Evolutionary conservation across 192 early-diverging fungal species (phyloP).

Genomic region (Funneliformis geosporum): DNA sequence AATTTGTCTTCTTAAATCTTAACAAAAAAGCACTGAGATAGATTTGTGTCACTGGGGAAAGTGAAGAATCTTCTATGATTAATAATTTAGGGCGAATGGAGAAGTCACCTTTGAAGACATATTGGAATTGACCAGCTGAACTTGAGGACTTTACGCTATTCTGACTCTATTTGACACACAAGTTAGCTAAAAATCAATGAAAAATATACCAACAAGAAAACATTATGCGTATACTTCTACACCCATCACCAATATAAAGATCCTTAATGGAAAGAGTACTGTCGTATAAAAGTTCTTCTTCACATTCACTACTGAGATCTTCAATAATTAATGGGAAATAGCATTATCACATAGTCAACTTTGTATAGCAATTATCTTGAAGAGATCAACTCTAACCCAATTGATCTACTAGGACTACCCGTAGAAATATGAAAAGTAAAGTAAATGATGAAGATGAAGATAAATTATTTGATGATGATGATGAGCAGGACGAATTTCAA

Average conservation of each 20-base stretch:
- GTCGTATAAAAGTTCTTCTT: not conserved
- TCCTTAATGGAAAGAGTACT: not conserved
- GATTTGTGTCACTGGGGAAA: no score
- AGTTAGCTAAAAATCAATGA: not conserved
- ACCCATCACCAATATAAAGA: no score
- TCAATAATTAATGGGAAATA: not conserved
- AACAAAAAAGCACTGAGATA: no score
- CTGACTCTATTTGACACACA: not conserved
- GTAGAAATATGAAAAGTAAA: not conserved
- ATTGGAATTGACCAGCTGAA: no score
- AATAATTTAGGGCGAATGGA: no score
- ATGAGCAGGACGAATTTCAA: not conserved
- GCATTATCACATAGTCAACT: not conserved
- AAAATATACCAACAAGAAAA: no score
- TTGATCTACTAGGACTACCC: not conserved
- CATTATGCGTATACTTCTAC: no score
- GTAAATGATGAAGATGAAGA: not conserved
- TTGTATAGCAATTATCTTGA: not conserved
- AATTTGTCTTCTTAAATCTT: no score
- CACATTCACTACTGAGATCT: not conserved
- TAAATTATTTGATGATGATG: not conserved
- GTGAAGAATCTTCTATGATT: not conserved
- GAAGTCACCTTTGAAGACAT: no score
- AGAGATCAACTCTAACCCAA: not conserved
- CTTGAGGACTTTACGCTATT: not conserved